phyloP scores from a whole-genome alignment of 2,329 filamentous ascomycete genomes.

The Colletotrichum karsti region DNA sequence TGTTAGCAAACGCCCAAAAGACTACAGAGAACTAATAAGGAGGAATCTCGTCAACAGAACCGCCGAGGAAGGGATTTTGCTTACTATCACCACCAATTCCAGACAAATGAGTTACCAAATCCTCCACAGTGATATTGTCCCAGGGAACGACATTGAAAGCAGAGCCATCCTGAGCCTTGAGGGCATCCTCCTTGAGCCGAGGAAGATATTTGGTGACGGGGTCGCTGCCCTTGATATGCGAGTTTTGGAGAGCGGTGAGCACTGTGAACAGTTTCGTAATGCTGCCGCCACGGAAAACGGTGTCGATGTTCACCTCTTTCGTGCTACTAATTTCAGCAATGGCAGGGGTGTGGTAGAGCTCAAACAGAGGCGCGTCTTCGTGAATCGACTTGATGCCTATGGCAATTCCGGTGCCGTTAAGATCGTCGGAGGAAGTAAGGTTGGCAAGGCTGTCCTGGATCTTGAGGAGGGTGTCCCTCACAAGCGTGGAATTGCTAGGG shows the following conservation, averaged over 20 bases:
- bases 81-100: slow-evolving; percentile 29
- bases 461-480: background rate
- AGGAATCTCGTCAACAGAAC: no score
- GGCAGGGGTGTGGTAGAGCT: slow-evolving; percentile 50
- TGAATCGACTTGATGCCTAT: slow-evolving; percentile 52
- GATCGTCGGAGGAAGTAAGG: slow-evolving; percentile 13
- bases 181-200: background rate
- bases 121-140: slow-evolving; percentile 29
- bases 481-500: slow-evolving; percentile 7
- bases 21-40: no score
- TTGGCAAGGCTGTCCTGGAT: background rate
- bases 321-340: slow-evolving; percentile 25
- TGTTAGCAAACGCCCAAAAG: background rate
- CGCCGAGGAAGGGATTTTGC: no score
- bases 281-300: slow-evolving; percentile 52
- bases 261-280: slow-evolving; percentile 52
- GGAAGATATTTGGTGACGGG: slow-evolving; percentile 37
- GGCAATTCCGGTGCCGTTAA: slow-evolving; percentile 45
- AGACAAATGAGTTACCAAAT: slow-evolving; percentile 30
- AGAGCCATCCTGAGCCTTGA: background rate
- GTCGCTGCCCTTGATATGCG: slow-evolving; percentile 36
- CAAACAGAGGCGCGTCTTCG: slow-evolving; percentile 45
- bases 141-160: slow-evolving; percentile 16
- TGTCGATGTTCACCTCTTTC: slow-evolving; percentile 44
- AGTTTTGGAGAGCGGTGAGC: slow-evolving; percentile 40